Percentiles rank a stretch among this genome's conserved stretches.
Evolutionary conservation across 2,329 filamentous ascomycete species (phyloP).

Genomic region (Calonectria henricotiae): DNA sequence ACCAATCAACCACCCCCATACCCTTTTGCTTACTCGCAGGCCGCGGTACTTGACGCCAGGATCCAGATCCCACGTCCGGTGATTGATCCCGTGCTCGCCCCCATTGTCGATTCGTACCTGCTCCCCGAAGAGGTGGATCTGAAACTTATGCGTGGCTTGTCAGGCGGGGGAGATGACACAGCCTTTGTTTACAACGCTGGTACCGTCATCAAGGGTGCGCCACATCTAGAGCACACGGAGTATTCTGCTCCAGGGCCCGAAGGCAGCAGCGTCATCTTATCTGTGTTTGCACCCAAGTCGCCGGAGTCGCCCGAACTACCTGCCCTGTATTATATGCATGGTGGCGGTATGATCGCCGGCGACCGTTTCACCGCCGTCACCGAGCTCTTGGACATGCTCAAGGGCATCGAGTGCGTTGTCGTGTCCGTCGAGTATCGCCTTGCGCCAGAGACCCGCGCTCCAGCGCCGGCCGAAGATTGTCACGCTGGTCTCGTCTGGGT

Average conservation of each 20-base stretch:
- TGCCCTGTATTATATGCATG: slow-evolving; percentile 44
- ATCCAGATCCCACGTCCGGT: slow-evolving; percentile 43
- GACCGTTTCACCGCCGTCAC: slow-evolving; percentile 40
- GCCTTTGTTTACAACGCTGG: slow-evolving; percentile 39
- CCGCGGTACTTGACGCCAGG: slow-evolving; percentile 42
- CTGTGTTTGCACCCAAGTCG: slow-evolving; percentile 40
- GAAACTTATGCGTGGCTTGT: slow-evolving; percentile 38
- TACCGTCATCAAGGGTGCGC: slow-evolving; percentile 29
- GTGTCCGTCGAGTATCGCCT: slow-evolving; percentile 50
- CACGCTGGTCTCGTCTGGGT: slow-evolving; percentile 45
- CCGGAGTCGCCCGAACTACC: slow-evolving; percentile 31
- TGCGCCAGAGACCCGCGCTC: slow-evolving; percentile 47
- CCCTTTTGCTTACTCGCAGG: slow-evolving; percentile 44
- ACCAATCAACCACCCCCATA: slow-evolving; percentile 24
- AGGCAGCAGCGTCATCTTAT: slow-evolving; percentile 33
- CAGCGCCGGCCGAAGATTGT: slow-evolving; percentile 43
- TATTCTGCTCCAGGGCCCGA: slow-evolving; percentile 30
- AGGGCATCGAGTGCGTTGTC: slow-evolving; percentile 42
- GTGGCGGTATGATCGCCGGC: slow-evolving; percentile 44
- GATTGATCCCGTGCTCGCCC: slow-evolving; percentile 40
- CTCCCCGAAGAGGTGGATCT: slow-evolving; percentile 45
- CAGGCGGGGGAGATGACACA: slow-evolving; percentile 14
- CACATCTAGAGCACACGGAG: slow-evolving; percentile 40
- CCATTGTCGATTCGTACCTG: slow-evolving; percentile 42
- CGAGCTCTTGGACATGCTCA: slow-evolving; percentile 37